These are phyloP conservation scores for Xylaria bambusicola DNA, from an alignment of 495 filamentous ascomycete genomes.

Conservation along the genomic window DNA sequence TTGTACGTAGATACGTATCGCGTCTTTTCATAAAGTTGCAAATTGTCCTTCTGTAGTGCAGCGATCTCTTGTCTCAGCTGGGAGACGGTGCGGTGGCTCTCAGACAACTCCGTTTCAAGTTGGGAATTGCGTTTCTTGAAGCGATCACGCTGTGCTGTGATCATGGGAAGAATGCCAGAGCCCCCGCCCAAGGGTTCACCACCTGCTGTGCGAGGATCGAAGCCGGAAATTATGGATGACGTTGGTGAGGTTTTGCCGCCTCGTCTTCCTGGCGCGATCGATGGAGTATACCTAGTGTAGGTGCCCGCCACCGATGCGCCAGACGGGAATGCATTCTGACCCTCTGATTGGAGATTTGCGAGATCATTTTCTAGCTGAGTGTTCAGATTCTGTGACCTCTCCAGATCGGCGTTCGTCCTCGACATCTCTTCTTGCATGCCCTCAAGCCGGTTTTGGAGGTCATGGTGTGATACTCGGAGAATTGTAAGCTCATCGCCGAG, in stretches of 20 bases:
- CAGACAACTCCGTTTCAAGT: conserved; percentile 87
- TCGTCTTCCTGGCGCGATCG: conserved; percentile 61
- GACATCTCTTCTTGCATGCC: conserved; percentile 81
- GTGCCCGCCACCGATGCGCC: conserved; percentile 92
- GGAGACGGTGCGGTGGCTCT: conserved; percentile 76
- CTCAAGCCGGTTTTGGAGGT: conserved; percentile 79
- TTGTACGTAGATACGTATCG: conserved; percentile 93
- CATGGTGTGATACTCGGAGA: conserved; percentile 89
- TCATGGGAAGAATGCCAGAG: conserved; percentile 93
- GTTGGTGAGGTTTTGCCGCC: conserved; percentile 83
- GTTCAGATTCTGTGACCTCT: conserved; percentile 80
- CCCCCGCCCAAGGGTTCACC: conserved; percentile 78
- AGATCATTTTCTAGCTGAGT: conserved; percentile 92
- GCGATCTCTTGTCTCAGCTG: conserved; percentile 88
- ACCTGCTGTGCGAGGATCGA: conserved; percentile 68
- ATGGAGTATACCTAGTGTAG: conserved; percentile 81
- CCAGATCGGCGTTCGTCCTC: conserved; percentile 79
- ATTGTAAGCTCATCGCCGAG: conserved; percentile 90
- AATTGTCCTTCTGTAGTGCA: conserved; percentile 92
- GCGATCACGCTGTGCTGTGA: conserved; percentile 94
- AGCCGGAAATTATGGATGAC: conserved; percentile 95
- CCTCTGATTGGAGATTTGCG: conserved; percentile 79
- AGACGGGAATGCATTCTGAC: conserved; percentile 78
- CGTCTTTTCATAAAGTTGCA: conserved; percentile 96
- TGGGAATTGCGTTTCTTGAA: conserved; percentile 96